Evolutionary conservation across 2,329 filamentous ascomycete species (phyloP), one percentile per base, ranked within the genome.

Genomic region (Penicillium concentricum): DNA sequence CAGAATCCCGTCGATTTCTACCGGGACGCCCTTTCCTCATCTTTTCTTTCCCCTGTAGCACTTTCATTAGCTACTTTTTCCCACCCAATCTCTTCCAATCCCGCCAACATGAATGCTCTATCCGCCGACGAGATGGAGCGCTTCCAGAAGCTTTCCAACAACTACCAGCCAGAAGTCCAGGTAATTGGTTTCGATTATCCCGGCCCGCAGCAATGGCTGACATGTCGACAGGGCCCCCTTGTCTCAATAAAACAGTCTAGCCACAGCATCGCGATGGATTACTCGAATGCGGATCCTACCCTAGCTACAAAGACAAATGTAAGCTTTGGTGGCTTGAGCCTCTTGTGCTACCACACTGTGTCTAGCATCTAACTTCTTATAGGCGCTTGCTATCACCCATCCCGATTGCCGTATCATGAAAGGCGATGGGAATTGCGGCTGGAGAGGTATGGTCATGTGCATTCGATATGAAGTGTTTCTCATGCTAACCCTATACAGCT

Each of bases 371-470:
- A 24, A 56, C 47, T 22, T 18, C 18, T 30, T 16, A 51, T 65
- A 96, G 92, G 83, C 87, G 20, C 82, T 99, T 53, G 89, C 92
- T 7, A 82, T 87, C 67, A 91, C 88, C 55, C 96, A 96, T 74
- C 90, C 91, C 20, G 87, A 92, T 72, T 96, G 93, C 71, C 90
- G 94, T 54, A 88, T 88, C 12, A 86, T 96, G 72, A 87, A 89
- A 74, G 93, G 94, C 51, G 93, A 97, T 77, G 94, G 94, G 57
- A 95, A 96, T 72, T 97, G 94, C 76, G 94, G 93, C 69, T 97
- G 94, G 93, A 86, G 93, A 88, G 94, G 93, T 97, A 82, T 80
- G 87, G 78, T 65, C 62, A 15, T 47, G 26, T 43, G n/a, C 54
- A 42, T 32, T 56, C 52, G 45, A 49, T 54, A 32, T n/a, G 8